phyloP scores from a whole-genome alignment of 108 stramenopile species.

The Skeletonema potamos region DNA sequence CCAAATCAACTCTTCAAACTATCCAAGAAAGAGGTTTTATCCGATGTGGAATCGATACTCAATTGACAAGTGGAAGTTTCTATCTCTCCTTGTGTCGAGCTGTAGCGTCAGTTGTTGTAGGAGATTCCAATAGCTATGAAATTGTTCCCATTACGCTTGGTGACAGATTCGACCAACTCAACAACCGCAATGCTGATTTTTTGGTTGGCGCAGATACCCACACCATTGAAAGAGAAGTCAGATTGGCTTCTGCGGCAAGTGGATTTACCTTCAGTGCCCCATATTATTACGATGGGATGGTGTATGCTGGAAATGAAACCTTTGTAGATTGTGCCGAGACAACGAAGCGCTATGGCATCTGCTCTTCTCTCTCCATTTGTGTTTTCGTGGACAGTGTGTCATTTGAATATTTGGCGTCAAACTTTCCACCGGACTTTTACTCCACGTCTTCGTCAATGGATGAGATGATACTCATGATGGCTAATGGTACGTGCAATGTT shows the following conservation, averaged over 20 bases:
- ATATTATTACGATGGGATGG: conserved; percentile 47
- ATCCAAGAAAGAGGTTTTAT: conserved; percentile 13
- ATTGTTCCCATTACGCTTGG: not conserved
- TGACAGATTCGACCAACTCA: not conserved
- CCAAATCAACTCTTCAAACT: not conserved
- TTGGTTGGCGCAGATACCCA: not conserved
- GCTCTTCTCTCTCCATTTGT: conserved; percentile 20
- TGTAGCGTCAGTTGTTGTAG: conserved; percentile 20
- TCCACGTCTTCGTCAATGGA: not conserved
- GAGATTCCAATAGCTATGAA: conserved; percentile 3
- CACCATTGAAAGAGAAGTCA: conserved; percentile 22
- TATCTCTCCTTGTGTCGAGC: conserved; percentile 7
- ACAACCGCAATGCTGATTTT: not conserved
- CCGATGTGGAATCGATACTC: not conserved
- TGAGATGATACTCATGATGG: not conserved
- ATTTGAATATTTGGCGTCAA: conserved; percentile 9
- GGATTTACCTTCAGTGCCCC: conserved; percentile 44
- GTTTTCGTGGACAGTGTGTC: not conserved
- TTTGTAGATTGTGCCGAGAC: conserved; percentile 44
- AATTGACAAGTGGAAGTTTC: not conserved
- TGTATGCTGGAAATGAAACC: conserved; percentile 33
- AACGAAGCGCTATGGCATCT: conserved; percentile 12
- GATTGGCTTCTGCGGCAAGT: conserved; percentile 2
- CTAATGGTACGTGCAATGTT: conserved; percentile 21
- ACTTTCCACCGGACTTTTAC: not conserved